Conservation (phyloP, 2,329 filamentous ascomycete species). For the Rutstroemia sp. region DNA sequence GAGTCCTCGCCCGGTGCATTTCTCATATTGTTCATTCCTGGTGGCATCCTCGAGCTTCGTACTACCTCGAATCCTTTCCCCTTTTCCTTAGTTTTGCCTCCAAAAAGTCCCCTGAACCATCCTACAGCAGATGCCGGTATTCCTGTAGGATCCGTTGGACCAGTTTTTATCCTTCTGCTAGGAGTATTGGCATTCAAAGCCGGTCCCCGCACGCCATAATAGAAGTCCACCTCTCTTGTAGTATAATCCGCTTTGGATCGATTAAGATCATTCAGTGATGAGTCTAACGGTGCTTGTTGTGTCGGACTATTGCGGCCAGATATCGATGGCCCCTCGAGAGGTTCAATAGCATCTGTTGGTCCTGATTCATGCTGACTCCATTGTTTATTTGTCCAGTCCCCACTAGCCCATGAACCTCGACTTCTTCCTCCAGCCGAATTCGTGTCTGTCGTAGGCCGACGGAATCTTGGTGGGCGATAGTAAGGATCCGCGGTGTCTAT, state of each 20-base stretch:
- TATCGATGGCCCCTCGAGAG: conserved; percentile 32
- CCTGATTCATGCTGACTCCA: conserved; percentile 27
- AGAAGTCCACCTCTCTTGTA: conserved; percentile 92
- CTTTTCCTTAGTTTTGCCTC: conserved; percentile 86
- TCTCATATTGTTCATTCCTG: conserved; percentile 50
- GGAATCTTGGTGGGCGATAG: conserved; percentile 74
- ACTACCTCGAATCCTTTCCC: conserved; percentile 97
- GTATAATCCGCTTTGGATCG: conserved; percentile 68
- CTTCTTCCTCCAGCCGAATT: conserved; percentile 34
- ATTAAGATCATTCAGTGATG: conserved; percentile 19
- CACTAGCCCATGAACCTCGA: conserved; percentile 38
- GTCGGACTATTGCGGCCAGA: conserved; percentile 41
- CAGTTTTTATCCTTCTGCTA: conserved; percentile 81
- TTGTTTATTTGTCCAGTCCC: conserved; percentile 37
- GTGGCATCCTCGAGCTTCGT: conserved; percentile 77
- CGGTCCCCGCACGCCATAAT: conserved; percentile 86
- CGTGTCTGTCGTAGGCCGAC: conserved; percentile 54
- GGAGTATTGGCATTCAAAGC: conserved; percentile 76
- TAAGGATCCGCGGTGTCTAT: conserved; percentile 65
- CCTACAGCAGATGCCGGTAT: conserved; percentile 83
- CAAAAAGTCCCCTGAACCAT: conserved; percentile 76
- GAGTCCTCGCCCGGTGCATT: conserved; percentile 56
- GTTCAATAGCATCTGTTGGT: conserved; percentile 31
- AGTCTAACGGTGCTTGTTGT: conserved; percentile 32
- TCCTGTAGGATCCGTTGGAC: conserved; percentile 88